Conservation (phyloP, 768 basidiomycete genomes). For the Chlorophyllum brunneum region DNA sequence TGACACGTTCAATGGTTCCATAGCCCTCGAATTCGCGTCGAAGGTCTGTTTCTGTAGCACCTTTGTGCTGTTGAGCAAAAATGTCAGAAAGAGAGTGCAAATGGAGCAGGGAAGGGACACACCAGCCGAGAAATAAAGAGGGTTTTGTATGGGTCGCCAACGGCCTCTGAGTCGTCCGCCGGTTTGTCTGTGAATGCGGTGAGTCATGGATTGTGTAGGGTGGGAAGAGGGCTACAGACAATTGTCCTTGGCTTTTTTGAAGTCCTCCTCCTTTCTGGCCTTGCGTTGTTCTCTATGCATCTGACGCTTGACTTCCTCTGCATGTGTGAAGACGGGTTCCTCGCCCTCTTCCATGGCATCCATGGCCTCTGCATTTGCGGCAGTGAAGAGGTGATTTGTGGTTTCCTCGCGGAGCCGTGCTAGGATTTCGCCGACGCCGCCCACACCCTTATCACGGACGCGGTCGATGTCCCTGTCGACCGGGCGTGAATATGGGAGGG, state of each 20-base stretch:
- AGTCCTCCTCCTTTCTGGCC: constrained; percentile 71
- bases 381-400: constrained; percentile 59
- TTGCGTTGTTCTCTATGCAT: constrained; percentile 75
- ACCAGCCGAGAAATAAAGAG: constrained; percentile 94
- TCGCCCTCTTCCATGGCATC: constrained; percentile 84
- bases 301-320: constrained; percentile 79
- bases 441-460: constrained; percentile 62
- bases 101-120: constrained; percentile 18
- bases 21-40: constrained; percentile 94
- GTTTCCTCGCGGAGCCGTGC: constrained; percentile 71
- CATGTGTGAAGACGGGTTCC: constrained; percentile 74
- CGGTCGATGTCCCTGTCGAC: constrained; percentile 81
- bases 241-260: constrained; percentile 76
- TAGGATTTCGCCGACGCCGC: constrained; percentile 76
- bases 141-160: constrained; percentile 98
- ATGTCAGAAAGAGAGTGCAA: constrained; percentile 11
- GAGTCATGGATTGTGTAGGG: constrained; percentile 11
- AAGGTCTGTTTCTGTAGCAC: constrained; percentile 86
- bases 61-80: constrained; percentile 75
- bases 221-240: constrained; percentile 50
- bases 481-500: constrained; percentile 82
- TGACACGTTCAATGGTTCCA: constrained; percentile 90
- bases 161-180: constrained; percentile 82
- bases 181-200: constrained; percentile 72
- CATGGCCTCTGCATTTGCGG: constrained; percentile 37